Evolutionary conservation across 2,329 filamentous ascomycete genomes (phyloP).

Genomic region (Ceratocystis harringtonii): DNA sequence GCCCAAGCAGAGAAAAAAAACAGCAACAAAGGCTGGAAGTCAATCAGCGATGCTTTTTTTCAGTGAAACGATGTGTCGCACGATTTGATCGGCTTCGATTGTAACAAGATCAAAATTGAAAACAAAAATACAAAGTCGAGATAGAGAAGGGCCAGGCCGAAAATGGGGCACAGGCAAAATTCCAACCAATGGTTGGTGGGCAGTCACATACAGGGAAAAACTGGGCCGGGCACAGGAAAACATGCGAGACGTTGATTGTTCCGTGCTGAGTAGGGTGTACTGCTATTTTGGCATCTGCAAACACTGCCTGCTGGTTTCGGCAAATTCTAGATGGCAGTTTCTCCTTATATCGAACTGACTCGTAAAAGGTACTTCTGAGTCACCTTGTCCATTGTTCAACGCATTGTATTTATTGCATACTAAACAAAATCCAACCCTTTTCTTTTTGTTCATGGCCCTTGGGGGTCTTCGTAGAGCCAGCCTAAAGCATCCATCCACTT

Average conservation of each 20-base stretch:
- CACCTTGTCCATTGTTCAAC: background rate
- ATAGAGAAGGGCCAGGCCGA: background rate
- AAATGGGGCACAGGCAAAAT: conserved; percentile 1
- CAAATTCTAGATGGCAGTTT: too few relatives aligned
- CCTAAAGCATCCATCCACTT: too few relatives aligned
- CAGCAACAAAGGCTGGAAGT: background rate
- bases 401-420: too few relatives aligned
- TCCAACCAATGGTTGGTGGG: background rate
- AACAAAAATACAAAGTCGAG: background rate
- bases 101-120: background rate
- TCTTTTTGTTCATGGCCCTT: too few relatives aligned
- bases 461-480: too few relatives aligned
- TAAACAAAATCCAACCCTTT: too few relatives aligned
- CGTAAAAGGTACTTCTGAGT: background rate
- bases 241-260: background rate
- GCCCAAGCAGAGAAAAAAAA: background rate
- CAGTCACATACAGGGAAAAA: background rate
- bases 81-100: background rate
- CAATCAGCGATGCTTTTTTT: background rate
- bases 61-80: background rate
- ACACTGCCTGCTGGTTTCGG: background rate
- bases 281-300: background rate
- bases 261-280: background rate
- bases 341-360: too few relatives aligned
- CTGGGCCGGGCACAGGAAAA: background rate